Percentiles rank a stretch among this genome's conserved stretches.
phyloP scores from a whole-genome alignment of 306 rosid genomes.

The Ochetophila trinervis region DNA sequence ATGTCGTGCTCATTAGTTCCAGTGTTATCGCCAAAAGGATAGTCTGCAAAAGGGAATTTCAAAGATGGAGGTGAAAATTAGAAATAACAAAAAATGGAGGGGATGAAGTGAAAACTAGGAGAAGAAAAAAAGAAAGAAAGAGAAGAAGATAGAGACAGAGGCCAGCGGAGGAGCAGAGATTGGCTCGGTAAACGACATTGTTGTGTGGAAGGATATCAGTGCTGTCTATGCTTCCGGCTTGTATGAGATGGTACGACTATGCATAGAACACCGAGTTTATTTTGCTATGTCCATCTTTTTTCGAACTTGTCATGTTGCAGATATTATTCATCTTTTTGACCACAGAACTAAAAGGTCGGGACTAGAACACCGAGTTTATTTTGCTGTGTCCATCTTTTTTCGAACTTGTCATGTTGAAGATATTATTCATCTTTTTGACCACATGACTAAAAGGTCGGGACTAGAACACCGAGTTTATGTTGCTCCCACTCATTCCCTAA shows the following conservation, averaged over 20 bases:
- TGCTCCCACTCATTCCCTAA: conserved; percentile 20
- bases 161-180: conserved; percentile 70
- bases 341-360: too few relatives aligned
- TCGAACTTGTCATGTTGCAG: too few relatives aligned
- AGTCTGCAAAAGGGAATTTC: conserved; percentile 45
- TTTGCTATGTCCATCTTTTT: too few relatives aligned
- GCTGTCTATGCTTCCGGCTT: conserved; percentile 94
- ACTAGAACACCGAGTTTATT: too few relatives aligned
- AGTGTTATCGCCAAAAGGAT: conserved; percentile 77
- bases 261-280: conserved; percentile 78
- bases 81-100: background rate
- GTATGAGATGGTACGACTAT: conserved; percentile 76
- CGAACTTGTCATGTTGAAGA: too few relatives aligned
- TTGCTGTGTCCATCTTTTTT: too few relatives aligned
- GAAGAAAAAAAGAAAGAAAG: background rate
- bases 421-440: too few relatives aligned
- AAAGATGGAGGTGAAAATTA: background rate
- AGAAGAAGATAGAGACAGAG: conserved; percentile 41
- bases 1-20: too few relatives aligned
- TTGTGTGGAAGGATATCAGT: conserved; percentile 82
- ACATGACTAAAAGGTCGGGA: too few relatives aligned
- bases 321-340: too few relatives aligned
- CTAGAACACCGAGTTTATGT: too few relatives aligned
- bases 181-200: conserved; percentile 71
- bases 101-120: background rate